Evolutionary conservation across 208 protist species (phyloP).

Genomic region (Phytomonas sp.): DNA sequence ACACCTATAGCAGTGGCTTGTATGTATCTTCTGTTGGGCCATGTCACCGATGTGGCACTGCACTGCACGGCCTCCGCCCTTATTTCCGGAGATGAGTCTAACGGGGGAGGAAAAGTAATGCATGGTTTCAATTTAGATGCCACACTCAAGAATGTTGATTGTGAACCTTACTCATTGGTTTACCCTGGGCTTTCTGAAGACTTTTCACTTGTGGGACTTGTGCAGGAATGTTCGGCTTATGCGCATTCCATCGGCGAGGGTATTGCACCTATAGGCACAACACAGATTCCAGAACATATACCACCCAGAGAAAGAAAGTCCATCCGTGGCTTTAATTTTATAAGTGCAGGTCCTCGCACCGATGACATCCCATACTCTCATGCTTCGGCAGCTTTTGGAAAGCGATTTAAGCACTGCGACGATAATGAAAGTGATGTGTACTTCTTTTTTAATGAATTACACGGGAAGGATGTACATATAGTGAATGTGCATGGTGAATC

Average conservation of each 20-base stretch:
- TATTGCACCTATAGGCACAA: background rate
- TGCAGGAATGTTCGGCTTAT: constrained; percentile 33
- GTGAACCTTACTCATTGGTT: constrained; percentile 24
- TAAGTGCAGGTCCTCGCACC: background rate
- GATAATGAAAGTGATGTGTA: constrained; percentile 28
- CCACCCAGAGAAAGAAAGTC: background rate
- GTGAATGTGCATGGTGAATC: constrained; percentile 35
- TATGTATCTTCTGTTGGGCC: constrained; percentile 19
- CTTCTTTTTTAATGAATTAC: constrained; percentile 41
- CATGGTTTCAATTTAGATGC: background rate
- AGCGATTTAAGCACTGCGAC: constrained; percentile 47
- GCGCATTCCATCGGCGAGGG: background rate
- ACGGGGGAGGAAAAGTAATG: background rate
- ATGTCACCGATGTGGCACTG: constrained; percentile 19
- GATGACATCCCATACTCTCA: constrained; percentile 39
- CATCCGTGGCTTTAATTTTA: background rate
- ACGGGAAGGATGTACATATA: constrained; percentile 42
- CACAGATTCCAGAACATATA: background rate
- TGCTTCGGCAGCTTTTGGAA: constrained; percentile 33
- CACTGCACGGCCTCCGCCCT: constrained; percentile 10
- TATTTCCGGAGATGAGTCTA: background rate
- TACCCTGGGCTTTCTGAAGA: constrained; percentile 62
- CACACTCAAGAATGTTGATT: background rate
- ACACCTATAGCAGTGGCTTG: constrained; percentile 27
- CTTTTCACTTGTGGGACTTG: constrained; percentile 38